Evolutionary conservation across 805 yeast genomes (phyloP).

Genomic region (Saccharomycopsis amapae): DNA sequence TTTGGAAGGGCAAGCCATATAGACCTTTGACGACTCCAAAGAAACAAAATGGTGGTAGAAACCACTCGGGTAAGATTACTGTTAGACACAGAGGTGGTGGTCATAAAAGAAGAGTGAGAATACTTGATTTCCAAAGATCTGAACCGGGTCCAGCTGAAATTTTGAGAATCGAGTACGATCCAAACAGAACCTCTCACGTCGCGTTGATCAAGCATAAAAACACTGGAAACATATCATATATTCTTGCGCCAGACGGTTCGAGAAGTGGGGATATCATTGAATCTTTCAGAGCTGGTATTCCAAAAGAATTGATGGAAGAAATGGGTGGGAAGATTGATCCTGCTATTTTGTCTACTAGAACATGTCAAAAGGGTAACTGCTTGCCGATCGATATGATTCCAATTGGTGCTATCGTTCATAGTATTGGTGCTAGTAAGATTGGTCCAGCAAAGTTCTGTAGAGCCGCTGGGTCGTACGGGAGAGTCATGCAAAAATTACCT

Average conservation of each 20-base stretch:
- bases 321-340: constrained; percentile 93
- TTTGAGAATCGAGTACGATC: constrained; percentile 88
- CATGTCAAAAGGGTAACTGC: constrained; percentile 91
- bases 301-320: constrained; percentile 60
- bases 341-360: constrained; percentile 78
- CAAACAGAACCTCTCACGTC: constrained; percentile 88
- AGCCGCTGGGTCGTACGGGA: constrained; percentile 91
- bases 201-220: constrained; percentile 68
- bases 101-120: constrained; percentile 77
- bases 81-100: constrained; percentile 98
- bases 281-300: constrained; percentile 84
- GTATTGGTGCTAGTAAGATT: constrained; percentile 66
- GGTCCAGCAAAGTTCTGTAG: constrained; percentile 88
- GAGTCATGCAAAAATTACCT: constrained; percentile 72
- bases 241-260: constrained; percentile 86
- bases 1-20: constrained; percentile 80
- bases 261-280: constrained; percentile 90
- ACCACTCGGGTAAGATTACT: constrained; percentile 79
- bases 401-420: constrained; percentile 86
- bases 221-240: constrained; percentile 63
- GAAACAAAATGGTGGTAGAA: constrained; percentile 79
- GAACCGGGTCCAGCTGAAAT: constrained; percentile 72
- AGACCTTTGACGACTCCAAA: constrained; percentile 61
- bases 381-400: constrained; percentile 89
- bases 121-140: constrained; percentile 67